Base-by-base conservation (phyloP, 2,329 filamentous ascomycete genomes). In the Exophiala oligosperma region DNA sequence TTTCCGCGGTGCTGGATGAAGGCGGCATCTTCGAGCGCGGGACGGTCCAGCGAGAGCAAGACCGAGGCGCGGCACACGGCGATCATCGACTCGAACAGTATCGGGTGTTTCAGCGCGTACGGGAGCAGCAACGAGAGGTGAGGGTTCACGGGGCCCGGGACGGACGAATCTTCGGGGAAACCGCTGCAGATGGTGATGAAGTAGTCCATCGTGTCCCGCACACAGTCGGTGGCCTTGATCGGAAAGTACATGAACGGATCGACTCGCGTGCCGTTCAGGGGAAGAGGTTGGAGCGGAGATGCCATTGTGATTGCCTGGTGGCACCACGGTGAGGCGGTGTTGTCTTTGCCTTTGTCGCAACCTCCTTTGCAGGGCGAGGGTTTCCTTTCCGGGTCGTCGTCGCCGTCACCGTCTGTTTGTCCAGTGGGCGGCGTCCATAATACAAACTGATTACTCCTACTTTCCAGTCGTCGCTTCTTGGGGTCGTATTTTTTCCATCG, bases 71-170 rank as follows among this genome's bases (percentile, higher is more conserved):
- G 61, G 51, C 64, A 66, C 26, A 62, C 52, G 28, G 63, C 60
- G 21, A 65, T 61, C 35, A 66, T 57, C n/a, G 61, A 61, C 49
- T 66, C 63, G 40, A 66, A 66, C 3, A 66, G 56, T 21, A 59
- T 44, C 4, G 61, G 29, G 24, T 65, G 53, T 44, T 65, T 49
- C 8, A 65, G 56, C 11, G 64, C 59, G 46, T 57, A 66, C 11
- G 64, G 64, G 2, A 66, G 55, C 8, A 66, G 44, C 23, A 66
- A 44, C n/a, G 62, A 56, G 1, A 66, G 52, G 40, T 66, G 64
- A 38, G 63, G 59, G 38, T 66, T 64, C 40, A 57, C 52, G 1
- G 54, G 26, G 12, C 55, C 57, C 2, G 54, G 23, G 3, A 44
- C 32, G 21, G 52, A 28, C 9, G 54, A 54, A 9, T 14, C 40